Evolutionary conservation across 495 filamentous ascomycete species (phyloP), one percentile per base, ranked within the genome.

Genomic region (Aspergillus baeticus): DNA sequence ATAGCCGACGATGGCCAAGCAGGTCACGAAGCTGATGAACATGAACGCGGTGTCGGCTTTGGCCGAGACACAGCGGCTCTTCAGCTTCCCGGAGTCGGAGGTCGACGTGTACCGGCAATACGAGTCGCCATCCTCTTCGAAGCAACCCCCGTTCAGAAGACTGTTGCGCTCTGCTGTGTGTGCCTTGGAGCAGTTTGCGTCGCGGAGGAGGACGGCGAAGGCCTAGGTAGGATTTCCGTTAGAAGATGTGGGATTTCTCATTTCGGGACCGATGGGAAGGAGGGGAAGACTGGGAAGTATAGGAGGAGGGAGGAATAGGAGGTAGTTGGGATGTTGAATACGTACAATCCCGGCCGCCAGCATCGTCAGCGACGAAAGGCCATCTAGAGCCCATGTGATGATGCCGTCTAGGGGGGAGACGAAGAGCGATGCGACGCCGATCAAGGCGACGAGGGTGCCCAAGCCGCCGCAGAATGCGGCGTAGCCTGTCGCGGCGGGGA

Each of bases 321-420:
- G 23, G 18, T 33, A 18, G 17, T 37, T 23, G 14, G 48, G 10
- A 6, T 34, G 37, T 22, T 38, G 10, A 37, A 20, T 10, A 79
- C 83, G 60, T 76, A 84, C 82, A 49, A 83, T 76, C 17, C 74
- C 83, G 31, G 75, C 80, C 11, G 75, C 80, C 4, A 84, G 64
- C 36, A 79, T 71, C 29, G 82, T 69, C 14, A 81, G 47, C 1
- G 62, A 56, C 0, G 74, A 64, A 0, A 84, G 33, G 0, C 61
- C 77, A 60, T 84, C 82, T 1, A 79, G 58, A 0, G 54, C 68
- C 42, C 77, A 60, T 5, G 69, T 62, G 6, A 75, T 62, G 0
- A 80, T 49, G 0, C 63, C 67, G 2, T 74, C 69, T 8, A 81
- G 64, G 6, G 68, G 60, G 10, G 72, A 66, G 22, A 74, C 35